Evolutionary conservation across 73 alveolate species (phyloP), one percentile per base, ranked within the genome.

Genomic region (Uronychia binucleata): DNA sequence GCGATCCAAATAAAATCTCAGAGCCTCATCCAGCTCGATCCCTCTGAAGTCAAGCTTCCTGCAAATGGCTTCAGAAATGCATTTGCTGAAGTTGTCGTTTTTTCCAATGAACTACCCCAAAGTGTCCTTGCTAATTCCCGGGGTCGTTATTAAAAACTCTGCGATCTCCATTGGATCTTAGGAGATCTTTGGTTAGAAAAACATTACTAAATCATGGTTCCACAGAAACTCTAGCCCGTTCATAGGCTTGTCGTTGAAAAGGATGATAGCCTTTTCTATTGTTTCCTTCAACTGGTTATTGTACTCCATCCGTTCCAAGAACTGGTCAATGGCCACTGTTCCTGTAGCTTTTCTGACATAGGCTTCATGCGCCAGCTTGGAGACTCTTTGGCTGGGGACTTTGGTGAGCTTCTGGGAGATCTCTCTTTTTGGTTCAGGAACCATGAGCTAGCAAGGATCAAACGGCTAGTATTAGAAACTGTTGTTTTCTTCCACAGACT

Each of bases 101-200:
- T 74, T 46, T 34, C 95, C 94, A 31, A 93, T 83, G 77, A 30
- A 93, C 82, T 76, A 29, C 31, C 94, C 94, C 28, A 93, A 67
- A 13, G 91, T 59, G 57, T 84, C 92, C 77, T 93, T 93, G 59
- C 91, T 90, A 57, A 93, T 46, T 32, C 97, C 97, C 0, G 91
- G 93, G 27, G 97, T 90, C 26, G 88, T 90, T 34, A 90, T 30
- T 1, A 93, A 34, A 33, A 90, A 79, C 46, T 79, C 88, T 0
- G 97, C 97, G 14, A 93, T 78, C 57, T 59, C 28, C 27, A 0
- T 32, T 0, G 93, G 82, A 58, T 86, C 87, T 13, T 34, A 11
- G 19, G 67, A 11, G 67, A 46, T 46, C 67, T 46, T 25, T 31
- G 5, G 30, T 14, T 77, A 85, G 5, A 85, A 26, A 34, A 85